Percentiles rank a stretch among this genome's conserved stretches.
Conservation (phyloP, 495 filamentous ascomycete species). For the Chaetomium cochliodes region DNA sequence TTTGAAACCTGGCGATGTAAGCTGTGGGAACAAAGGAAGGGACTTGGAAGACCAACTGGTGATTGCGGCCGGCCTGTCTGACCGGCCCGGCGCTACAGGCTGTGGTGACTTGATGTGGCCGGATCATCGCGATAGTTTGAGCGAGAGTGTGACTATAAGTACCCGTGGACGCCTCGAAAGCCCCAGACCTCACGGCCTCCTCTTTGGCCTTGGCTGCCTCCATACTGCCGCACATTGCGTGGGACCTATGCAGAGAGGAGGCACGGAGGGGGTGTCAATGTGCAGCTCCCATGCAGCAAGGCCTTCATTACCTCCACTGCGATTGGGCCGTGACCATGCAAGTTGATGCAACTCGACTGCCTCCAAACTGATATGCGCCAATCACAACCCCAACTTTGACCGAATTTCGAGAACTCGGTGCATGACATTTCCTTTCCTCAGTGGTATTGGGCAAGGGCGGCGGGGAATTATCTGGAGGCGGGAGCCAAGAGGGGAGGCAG, state of each 20-base stretch:
- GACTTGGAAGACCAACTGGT: neutral
- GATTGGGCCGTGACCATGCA: neutral
- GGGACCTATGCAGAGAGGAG: neutral
- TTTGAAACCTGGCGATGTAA: neutral
- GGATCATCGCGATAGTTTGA: too few relatives aligned
- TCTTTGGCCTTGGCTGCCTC: neutral
- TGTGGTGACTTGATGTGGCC: too few relatives aligned
- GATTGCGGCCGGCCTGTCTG: too few relatives aligned
- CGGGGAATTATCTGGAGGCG: too few relatives aligned
- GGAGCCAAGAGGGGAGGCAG: too few relatives aligned
- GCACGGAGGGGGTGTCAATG: neutral
- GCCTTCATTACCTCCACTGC: neutral
- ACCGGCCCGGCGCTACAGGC: too few relatives aligned
- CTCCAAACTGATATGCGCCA: neutral
- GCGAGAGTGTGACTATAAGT: too few relatives aligned
- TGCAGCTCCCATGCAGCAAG: constrained; percentile 9
- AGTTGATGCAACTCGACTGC: neutral
- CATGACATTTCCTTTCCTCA: neutral
- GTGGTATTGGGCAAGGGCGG: neutral
- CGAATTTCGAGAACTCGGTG: neutral
- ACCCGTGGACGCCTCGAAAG: too few relatives aligned
- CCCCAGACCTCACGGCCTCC: too few relatives aligned
- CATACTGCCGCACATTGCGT: neutral
- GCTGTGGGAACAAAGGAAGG: neutral
- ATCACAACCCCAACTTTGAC: neutral